These are phyloP conservation scores for Mycena leptocephala DNA, from an alignment of 768 basidiomycete species.

Conservation along the genomic window DNA sequence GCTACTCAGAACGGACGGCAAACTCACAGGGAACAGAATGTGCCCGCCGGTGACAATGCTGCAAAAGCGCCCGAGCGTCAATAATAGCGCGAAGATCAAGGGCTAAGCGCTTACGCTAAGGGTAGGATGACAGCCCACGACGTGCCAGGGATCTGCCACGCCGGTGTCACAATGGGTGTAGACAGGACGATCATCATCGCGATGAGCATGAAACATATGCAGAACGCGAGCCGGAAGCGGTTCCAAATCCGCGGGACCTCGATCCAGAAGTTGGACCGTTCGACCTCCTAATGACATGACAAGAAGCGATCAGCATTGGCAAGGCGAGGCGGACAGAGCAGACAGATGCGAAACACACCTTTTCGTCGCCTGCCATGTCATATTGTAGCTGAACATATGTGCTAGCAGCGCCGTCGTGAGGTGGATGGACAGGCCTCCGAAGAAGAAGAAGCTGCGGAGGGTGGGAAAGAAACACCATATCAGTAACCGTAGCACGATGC, in stretches of 20 bases:
- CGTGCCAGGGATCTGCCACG: slow-evolving; percentile 73
- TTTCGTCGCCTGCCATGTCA: slow-evolving; percentile 87
- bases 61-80: slow-evolving; percentile 5
- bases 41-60: slow-evolving; percentile 79
- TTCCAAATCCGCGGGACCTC: slow-evolving; percentile 90
- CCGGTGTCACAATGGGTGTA: slow-evolving; percentile 68
- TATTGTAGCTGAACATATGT: slow-evolving; percentile 84
- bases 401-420: slow-evolving; percentile 76
- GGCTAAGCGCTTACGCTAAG: slow-evolving; percentile 66
- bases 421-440: slow-evolving; percentile 83
- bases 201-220: slow-evolving; percentile 67
- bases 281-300: slow-evolving; percentile 76
- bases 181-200: slow-evolving; percentile 73
- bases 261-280: slow-evolving; percentile 91
- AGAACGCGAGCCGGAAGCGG: slow-evolving; percentile 81
- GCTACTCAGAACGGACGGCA: background rate
- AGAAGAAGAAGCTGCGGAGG: slow-evolving; percentile 79
- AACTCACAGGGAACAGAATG: slow-evolving; percentile 81
- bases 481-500: background rate
- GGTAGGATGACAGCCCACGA: slow-evolving; percentile 88
- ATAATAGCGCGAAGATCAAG: background rate
- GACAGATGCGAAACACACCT: slow-evolving; percentile 53
- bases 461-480: background rate
- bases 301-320: background rate
- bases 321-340: slow-evolving; percentile 66